phyloP scores from a whole-genome alignment of 2,329 filamentous ascomycete species.

The Xylaria sp. region DNA sequence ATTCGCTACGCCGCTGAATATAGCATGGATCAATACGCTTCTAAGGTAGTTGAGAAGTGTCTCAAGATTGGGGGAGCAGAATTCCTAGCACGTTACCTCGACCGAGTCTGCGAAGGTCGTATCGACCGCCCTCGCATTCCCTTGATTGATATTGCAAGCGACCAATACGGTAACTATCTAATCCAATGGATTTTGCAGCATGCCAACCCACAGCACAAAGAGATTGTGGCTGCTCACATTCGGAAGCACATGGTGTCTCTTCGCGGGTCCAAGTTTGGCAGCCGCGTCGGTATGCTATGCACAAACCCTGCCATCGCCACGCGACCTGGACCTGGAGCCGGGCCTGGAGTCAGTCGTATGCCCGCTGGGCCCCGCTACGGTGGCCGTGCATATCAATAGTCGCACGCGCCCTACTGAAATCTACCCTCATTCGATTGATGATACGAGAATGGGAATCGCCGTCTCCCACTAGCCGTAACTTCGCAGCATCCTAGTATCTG shows the following conservation, averaged over 20 bases:
- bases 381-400: constrained; percentile 66
- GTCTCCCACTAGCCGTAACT: constrained; percentile 22
- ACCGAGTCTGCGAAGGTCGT: constrained; percentile 92
- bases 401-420: constrained; percentile 26
- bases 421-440: constrained; percentile 25
- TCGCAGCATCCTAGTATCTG: constrained; percentile 19
- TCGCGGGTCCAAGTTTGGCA: constrained; percentile 97
- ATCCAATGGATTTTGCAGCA: constrained; percentile 97
- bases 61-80: constrained; percentile 94
- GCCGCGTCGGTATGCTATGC: constrained; percentile 98
- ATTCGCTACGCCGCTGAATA: constrained; percentile 94
- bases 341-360: constrained; percentile 71
- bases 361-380: constrained; percentile 69
- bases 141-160: constrained; percentile 96
- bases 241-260: constrained; percentile 99
- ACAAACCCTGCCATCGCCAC: constrained; percentile 92
- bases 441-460: constrained; percentile 12
- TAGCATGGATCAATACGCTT: constrained; percentile 99
- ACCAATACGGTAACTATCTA: constrained; percentile 98
- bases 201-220: constrained; percentile 86
- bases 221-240: constrained; percentile 92
- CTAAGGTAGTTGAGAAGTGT: constrained; percentile 99
- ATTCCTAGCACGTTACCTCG: constrained; percentile 91
- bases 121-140: constrained; percentile 93
- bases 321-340: constrained; percentile 85